Conservation (phyloP, 1,284 basidiomycete genomes). For the Thelephora terrestris region DNA sequence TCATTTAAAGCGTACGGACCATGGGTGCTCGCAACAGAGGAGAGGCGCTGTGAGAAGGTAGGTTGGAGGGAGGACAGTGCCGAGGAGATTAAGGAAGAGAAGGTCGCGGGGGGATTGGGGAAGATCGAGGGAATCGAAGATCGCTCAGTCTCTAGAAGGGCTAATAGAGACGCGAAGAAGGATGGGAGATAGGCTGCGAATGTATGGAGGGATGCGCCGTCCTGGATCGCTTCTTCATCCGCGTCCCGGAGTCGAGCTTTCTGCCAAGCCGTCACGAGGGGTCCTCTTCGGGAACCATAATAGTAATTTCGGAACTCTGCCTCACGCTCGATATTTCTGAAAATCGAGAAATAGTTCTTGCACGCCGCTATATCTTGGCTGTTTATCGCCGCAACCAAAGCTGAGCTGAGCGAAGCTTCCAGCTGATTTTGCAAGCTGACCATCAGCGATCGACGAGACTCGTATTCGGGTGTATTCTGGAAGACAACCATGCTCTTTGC, state of each 20-base stretch:
- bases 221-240: conserved; percentile 19
- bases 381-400: conserved; percentile 75
- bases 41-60: conserved; percentile 68
- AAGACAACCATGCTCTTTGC: conserved; percentile 82
- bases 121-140: conserved; percentile 73
- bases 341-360: conserved; percentile 75
- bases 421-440: conserved; percentile 89
- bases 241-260: conserved; percentile 41
- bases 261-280: conserved; percentile 63
- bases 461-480: conserved; percentile 82
- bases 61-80: conserved; percentile 73
- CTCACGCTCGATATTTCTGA: conserved; percentile 82
- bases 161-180: conserved; percentile 64
- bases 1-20: conserved; percentile 55
- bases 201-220: conserved; percentile 17
- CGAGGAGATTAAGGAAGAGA: conserved; percentile 74
- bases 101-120: conserved; percentile 61
- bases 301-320: conserved; percentile 89
- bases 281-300: conserved; percentile 67
- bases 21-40: conserved; percentile 52
- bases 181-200: conserved; percentile 62
- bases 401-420: conserved; percentile 80
- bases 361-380: conserved; percentile 64
- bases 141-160: conserved; percentile 62
- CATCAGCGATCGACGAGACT: conserved; percentile 73